Percentiles rank a stretch among this genome's conserved stretches.
These are phyloP conservation scores for Colletotrichum theobromicola DNA, from an alignment of 2,329 filamentous ascomycete genomes.

Conservation along the genomic window DNA sequence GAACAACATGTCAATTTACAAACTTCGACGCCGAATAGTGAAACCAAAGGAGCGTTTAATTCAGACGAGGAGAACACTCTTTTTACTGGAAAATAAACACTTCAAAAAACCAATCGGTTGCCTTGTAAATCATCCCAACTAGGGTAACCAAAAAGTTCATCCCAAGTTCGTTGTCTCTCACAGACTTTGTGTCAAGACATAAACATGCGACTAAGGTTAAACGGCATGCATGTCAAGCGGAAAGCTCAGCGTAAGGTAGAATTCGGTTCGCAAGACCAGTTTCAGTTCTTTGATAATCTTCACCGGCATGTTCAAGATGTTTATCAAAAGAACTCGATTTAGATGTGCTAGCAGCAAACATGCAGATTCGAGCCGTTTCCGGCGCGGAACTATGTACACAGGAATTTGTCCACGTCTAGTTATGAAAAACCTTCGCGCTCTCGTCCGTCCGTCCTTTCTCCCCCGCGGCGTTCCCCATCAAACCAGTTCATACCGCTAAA, in stretches of 20 bases:
- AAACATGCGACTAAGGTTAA: background rate
- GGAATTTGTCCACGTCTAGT: background rate
- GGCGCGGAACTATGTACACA: background rate
- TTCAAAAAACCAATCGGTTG: fast-evolving
- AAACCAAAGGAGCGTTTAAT: background rate
- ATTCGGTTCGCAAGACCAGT: background rate
- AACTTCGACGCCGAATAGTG: no score
- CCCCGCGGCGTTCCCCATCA: background rate
- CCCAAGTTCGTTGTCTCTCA: background rate
- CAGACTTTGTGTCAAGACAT: background rate
- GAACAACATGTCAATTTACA: no score
- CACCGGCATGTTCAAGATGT: background rate
- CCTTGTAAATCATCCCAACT: background rate
- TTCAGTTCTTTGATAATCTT: background rate
- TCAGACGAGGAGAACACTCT: no score
- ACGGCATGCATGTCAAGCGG: background rate
- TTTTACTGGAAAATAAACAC: no score
- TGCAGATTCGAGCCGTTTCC: background rate
- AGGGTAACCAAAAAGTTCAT: background rate
- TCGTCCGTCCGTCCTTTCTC: no score
- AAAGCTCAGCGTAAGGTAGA: background rate
- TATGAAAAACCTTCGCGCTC: background rate
- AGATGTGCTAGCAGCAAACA: background rate
- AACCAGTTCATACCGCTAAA: background rate
- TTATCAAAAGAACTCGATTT: conserved; percentile 14